phyloP scores from a whole-genome alignment of 768 basidiomycete species.

The Porpolomopsis calyptriformis region DNA sequence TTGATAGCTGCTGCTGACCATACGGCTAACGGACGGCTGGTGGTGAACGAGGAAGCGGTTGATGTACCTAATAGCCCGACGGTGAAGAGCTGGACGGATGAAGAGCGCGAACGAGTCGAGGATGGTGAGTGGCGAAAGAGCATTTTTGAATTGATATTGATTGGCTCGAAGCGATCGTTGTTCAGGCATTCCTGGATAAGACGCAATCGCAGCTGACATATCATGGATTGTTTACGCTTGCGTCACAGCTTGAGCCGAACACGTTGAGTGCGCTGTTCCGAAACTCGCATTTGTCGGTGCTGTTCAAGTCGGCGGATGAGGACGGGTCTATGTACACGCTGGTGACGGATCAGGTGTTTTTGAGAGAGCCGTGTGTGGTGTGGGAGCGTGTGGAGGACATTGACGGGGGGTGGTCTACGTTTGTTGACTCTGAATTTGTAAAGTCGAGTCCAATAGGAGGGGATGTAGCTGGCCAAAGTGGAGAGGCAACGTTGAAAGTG shows the following conservation, averaged over 20 bases:
- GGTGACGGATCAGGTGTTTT: slow-evolving; percentile 77
- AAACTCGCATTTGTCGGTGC: slow-evolving; percentile 79
- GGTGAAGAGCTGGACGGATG: slow-evolving; percentile 31
- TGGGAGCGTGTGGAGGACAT: slow-evolving; percentile 90
- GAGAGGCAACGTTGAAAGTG: slow-evolving; percentile 45
- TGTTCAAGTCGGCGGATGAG: slow-evolving; percentile 48
- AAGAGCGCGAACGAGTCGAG: slow-evolving; percentile 53
- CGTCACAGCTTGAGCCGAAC: slow-evolving; percentile 44
- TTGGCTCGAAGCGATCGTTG: slow-evolving; percentile 41
- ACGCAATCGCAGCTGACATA: slow-evolving; percentile 82
- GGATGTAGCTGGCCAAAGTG: slow-evolving; percentile 67
- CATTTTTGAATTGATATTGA: slow-evolving; percentile 2
- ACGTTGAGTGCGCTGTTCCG: slow-evolving; percentile 79
- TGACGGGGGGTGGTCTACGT: slow-evolving; percentile 67
- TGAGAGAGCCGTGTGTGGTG: slow-evolving; percentile 65
- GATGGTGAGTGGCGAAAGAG: slow-evolving; percentile 40
- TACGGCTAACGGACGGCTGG: slow-evolving; percentile 50
- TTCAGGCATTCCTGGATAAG: slow-evolving; percentile 57
- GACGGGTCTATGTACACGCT: slow-evolving; percentile 60
- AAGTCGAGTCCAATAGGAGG: slow-evolving; percentile 62
- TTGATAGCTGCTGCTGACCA: slow-evolving; percentile 75
- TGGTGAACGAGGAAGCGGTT: slow-evolving; percentile 29
- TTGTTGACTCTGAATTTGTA: slow-evolving; percentile 65
- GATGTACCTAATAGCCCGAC: slow-evolving; percentile 17
- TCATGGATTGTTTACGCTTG: slow-evolving; percentile 74